Evolutionary conservation across 108 stramenopile genomes (phyloP), one percentile per base, ranked within the genome.

Genomic region (Schizochytrium sp.): DNA sequence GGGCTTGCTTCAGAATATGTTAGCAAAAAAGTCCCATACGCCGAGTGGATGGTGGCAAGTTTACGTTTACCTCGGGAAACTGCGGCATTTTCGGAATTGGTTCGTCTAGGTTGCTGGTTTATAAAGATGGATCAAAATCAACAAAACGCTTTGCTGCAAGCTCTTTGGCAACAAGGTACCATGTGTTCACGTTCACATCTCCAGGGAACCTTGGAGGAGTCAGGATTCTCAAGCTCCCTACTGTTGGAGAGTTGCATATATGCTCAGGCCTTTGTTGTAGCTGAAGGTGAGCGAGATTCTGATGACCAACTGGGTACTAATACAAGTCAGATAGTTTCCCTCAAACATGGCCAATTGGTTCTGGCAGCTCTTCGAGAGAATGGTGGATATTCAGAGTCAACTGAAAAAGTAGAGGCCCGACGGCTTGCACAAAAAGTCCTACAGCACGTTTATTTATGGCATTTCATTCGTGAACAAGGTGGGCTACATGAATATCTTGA

Each of bases 21-120:
- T 17, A 17, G 64, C 28, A 69, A 69, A 7, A 1, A 38, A 7
- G 64, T 8, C 2, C 7, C 64, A 69, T 69, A 28, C 2, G 28
- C 64, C 1, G 19, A 8, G 12, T 69, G 64, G 64, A 69, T 69
- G 64, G 64, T 69, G 64, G 44, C 19, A 12, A 15, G 8, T 8
- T 69, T 69, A 15, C 12, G 28, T 44, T 7, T 69, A 44, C 42
- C 64, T 2, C 64, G 64, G 1, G 64, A 69, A 44, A 7, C 8
- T 44, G 64, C 15, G 19, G 28, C 44, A 7, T 10, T 28, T 8
- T 8, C 15, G 19, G 64, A 69, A 38, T 7, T 15, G 40, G 64
- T 15, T 8, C 64, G 64, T 69, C 64, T 69, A 38, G 64, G 64
- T 13, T 44, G 64, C 64, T 69, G 64, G 64, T 69, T 69, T 2